These are phyloP conservation scores for Plenodomus biglobosus DNA, from an alignment of 2,329 filamentous ascomycete genomes.

Conservation along the genomic window DNA sequence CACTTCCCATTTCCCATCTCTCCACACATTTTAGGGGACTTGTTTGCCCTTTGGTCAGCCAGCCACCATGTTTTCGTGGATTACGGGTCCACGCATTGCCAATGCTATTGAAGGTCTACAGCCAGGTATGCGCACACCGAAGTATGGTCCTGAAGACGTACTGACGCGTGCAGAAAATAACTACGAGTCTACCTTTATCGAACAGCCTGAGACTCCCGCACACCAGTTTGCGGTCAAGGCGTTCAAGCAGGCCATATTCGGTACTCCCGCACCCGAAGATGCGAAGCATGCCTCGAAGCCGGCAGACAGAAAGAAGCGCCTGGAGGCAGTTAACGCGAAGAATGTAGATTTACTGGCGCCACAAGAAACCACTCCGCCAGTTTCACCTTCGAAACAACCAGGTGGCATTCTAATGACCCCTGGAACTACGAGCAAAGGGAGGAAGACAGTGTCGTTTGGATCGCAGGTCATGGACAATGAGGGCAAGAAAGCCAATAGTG, in stretches of 20 bases:
- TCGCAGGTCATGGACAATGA: slow-evolving; percentile 60
- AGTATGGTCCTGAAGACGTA: background rate
- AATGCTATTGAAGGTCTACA: slow-evolving; percentile 43
- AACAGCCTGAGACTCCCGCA: slow-evolving; percentile 65
- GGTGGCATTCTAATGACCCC: slow-evolving; percentile 65
- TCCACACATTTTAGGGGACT: background rate
- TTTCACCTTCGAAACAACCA: slow-evolving; percentile 59
- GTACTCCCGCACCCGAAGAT: slow-evolving; percentile 60
- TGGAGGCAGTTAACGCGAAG: slow-evolving; percentile 29
- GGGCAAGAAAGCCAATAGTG: slow-evolving; percentile 49
- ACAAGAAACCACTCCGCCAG: slow-evolving; percentile 19
- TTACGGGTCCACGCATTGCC: slow-evolving; percentile 43
- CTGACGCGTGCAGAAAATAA: slow-evolving; percentile 32
- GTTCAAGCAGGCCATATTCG: slow-evolving; percentile 66
- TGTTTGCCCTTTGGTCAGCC: background rate
- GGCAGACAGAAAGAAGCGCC: slow-evolving; percentile 29
- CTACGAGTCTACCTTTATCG: slow-evolving; percentile 49
- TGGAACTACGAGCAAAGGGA: slow-evolving; percentile 57
- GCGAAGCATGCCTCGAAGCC: slow-evolving; percentile 28
- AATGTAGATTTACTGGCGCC: slow-evolving; percentile 20
- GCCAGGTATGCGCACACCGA: slow-evolving; percentile 25
- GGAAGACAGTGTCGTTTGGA: slow-evolving; percentile 64
- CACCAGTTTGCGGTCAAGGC: slow-evolving; percentile 68
- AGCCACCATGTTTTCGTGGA: slow-evolving; percentile 43
- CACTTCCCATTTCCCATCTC: background rate